Base-by-base conservation (phyloP, 2,329 filamentous ascomycete species). In the Penicillium verrucosum region DNA sequence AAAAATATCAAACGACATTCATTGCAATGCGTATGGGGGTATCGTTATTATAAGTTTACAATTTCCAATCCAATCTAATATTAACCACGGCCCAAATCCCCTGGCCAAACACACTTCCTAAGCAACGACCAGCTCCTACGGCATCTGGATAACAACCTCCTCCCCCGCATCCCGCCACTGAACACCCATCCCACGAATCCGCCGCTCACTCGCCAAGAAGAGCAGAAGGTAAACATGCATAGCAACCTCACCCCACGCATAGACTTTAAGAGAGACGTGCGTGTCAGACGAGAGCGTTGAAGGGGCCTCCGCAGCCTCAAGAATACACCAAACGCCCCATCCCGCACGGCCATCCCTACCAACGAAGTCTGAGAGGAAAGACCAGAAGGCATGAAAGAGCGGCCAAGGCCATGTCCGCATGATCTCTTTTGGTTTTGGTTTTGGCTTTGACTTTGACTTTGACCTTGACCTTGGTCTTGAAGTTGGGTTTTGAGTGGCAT, bases 171-270 rank as follows among this genome's bases (percentile, higher is more conserved):
- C 90, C 50, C 87, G 73, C 90, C 90, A 96, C 46, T 76, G 75
- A 14, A 84, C 77, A 0, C 82, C 82, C 9, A 82, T 82, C 7
- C 76, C 77, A 57, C 82, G 81, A 16, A 92, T 73, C 58, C 80
- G 80, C 32, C 87, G 80, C 54, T 83, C 80, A 64, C 87, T 93
- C 0, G 86, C 88, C 14, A 92, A 74, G 68, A 89, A 93, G 0
- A 96, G 73, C 38, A 92, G 71, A 4, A 94, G 73, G 70, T 91
- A 96, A 34, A 90, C 80, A 65, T 95, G 87, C 52, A 85, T 81
- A 0, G 85, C 84, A 0, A 90, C 77, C 60, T 87, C 82, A 0
- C 89, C 92, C 87, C 89, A 96, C 67, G 89, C 90, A 69, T 89
- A 94, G 1, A 93, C 71, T 25, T 44, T 51, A 12, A 51, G 38